These are phyloP conservation scores for Petunia secreta DNA, from an alignment of 257 asterid genomes.

Conservation along the genomic window DNA sequence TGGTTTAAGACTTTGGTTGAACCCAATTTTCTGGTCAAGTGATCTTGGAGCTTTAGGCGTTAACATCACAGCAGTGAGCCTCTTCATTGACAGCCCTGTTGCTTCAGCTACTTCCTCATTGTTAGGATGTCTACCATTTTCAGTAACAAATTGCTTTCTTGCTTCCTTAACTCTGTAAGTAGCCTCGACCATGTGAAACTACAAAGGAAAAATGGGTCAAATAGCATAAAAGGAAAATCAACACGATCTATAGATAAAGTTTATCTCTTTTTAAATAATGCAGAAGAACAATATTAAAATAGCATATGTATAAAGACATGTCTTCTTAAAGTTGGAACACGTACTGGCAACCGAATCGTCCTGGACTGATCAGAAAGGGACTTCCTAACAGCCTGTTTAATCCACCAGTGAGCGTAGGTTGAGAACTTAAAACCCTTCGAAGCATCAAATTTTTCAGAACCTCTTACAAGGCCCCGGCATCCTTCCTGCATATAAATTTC, in stretches of 20 bases:
- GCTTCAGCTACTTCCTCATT: constrained; percentile 85
- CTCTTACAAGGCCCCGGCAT: constrained; percentile 91
- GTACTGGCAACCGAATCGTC: constrained; percentile 68
- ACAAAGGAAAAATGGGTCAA: constrained; percentile 23
- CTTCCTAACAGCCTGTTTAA: constrained; percentile 84
- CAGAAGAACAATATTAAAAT: neutral
- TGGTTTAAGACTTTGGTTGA: constrained; percentile 73
- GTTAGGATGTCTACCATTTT: constrained; percentile 68
- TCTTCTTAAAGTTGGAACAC: constrained; percentile 29
- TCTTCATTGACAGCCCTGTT: constrained; percentile 87
- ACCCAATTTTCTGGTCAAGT: constrained; percentile 89
- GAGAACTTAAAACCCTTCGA: constrained; percentile 96
- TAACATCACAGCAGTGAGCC: constrained; percentile 74
- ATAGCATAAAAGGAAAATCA: neutral
- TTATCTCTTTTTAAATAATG: neutral
- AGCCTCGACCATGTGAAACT: constrained; percentile 96
- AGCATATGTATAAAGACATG: neutral
- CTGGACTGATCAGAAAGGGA: constrained; percentile 75
- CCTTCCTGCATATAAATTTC: constrained; percentile 72
- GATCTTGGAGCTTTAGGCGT: constrained; percentile 92
- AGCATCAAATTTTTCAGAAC: constrained; percentile 92
- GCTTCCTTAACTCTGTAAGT: constrained; percentile 94
- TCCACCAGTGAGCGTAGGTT: constrained; percentile 99
- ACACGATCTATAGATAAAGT: neutral
- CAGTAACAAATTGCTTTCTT: constrained; percentile 67